Evolutionary conservation across 2,329 filamentous ascomycete genomes (phyloP).

Genomic region (Tolypocladium sp.): DNA sequence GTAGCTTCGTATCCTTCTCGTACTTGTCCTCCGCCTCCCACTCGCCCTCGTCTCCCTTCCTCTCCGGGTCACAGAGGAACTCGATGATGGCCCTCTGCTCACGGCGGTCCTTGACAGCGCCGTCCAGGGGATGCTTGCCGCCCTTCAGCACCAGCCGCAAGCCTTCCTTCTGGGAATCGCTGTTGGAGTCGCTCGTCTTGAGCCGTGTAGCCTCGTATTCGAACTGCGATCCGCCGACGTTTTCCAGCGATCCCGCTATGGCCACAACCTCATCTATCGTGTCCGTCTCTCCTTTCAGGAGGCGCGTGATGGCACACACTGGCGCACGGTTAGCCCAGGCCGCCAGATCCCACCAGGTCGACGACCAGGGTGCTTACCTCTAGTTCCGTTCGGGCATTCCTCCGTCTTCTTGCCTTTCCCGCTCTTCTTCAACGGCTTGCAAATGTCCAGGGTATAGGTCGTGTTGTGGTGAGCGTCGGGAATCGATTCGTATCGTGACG

Average conservation of each 20-base stretch:
- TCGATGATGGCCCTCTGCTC: slow-evolving; percentile 73
- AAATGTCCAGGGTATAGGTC: slow-evolving; percentile 76
- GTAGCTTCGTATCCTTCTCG: slow-evolving; percentile 6
- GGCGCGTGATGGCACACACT: slow-evolving; percentile 70
- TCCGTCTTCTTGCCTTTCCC: slow-evolving; percentile 44
- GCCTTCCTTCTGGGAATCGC: slow-evolving; percentile 62
- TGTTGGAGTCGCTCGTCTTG: slow-evolving; percentile 52
- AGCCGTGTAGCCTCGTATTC: slow-evolving; percentile 60
- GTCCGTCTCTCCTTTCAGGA: slow-evolving; percentile 39
- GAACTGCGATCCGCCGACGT: slow-evolving; percentile 47
- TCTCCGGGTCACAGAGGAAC: slow-evolving; percentile 68
- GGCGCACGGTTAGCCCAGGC: neutral
- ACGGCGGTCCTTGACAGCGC: slow-evolving; percentile 35
- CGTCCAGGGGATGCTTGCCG: slow-evolving; percentile 44
- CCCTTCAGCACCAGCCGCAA: slow-evolving; percentile 59
- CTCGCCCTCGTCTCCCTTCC: slow-evolving; percentile 66
- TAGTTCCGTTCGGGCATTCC: slow-evolving; percentile 60
- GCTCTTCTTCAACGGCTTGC: slow-evolving; percentile 54
- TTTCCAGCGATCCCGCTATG: slow-evolving; percentile 63
- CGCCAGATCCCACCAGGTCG: neutral
- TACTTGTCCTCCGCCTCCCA: slow-evolving; percentile 44
- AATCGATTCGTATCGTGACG: slow-evolving; percentile 41
- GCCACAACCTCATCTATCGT: slow-evolving; percentile 51
- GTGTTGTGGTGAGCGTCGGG: slow-evolving; percentile 52
- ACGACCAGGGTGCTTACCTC: slow-evolving; percentile 38